phyloP scores from a whole-genome alignment of 1,139 yeast genomes.

The Yamadazyma membranifaciens region DNA sequence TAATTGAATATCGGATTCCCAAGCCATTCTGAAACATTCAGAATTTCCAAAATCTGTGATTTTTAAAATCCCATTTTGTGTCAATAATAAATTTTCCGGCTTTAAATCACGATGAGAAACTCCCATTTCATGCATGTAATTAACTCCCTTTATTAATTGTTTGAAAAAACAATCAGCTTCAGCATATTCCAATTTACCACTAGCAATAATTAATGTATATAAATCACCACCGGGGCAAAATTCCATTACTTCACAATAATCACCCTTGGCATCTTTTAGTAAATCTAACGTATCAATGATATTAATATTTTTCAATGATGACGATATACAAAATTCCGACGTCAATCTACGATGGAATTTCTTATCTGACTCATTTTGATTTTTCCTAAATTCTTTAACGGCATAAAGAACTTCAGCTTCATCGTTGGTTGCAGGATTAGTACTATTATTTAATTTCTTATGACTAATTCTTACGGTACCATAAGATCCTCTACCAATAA shows the following conservation, averaged over 20 bases:
- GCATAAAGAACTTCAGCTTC: constrained; percentile 41
- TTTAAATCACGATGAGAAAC: constrained; percentile 93
- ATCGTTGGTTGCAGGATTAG: neutral
- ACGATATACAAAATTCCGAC: constrained; percentile 48
- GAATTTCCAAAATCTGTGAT: constrained; percentile 96
- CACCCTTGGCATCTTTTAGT: constrained; percentile 87
- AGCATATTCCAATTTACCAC: constrained; percentile 77
- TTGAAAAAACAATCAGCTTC: constrained; percentile 97
- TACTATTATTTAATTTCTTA: constrained; percentile 24
- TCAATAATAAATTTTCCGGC: constrained; percentile 85
- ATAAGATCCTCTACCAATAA: constrained; percentile 47
- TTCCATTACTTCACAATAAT: constrained; percentile 95
- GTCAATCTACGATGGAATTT: constrained; percentile 46
- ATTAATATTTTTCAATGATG: constrained; percentile 44
- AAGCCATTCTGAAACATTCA: constrained; percentile 94
- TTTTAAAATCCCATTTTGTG: constrained; percentile 76
- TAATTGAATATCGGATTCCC: constrained; percentile 86
- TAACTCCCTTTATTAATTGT: constrained; percentile 86
- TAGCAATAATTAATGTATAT: constrained; percentile 78
- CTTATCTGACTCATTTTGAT: constrained; percentile 44
- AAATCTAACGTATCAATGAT: constrained; percentile 86
- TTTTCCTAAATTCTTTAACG: constrained; percentile 45
- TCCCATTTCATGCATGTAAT: constrained; percentile 96
- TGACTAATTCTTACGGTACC: constrained; percentile 50
- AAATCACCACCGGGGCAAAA: constrained; percentile 94